Evolutionary conservation across 306 rosid species (phyloP), one percentile per base, ranked within the genome.

Genomic region (Quercus ilex): DNA sequence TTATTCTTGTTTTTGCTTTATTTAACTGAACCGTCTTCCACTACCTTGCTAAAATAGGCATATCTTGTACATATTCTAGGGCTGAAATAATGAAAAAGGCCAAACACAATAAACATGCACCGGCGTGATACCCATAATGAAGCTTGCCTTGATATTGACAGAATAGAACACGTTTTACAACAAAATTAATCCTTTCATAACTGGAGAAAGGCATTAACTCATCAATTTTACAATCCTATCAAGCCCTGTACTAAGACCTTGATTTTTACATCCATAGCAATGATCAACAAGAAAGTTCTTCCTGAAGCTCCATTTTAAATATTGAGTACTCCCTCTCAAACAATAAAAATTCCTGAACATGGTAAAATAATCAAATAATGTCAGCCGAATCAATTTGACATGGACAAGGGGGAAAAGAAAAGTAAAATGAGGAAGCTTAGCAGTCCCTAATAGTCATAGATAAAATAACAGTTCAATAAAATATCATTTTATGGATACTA

Each of bases 281-380:
- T 30, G 12, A 71, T 82, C 84, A 86, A 38, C 77, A 64, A 33
- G 38, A 69, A 20, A 56, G 57, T 74, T 83, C 87, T 78, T 81
- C 87, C 55, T 88, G 77, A 78, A 81, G 85, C 87, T 88, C 93
- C 94, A 91, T 84, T 79, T 89, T 86, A 89, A 71, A 83, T 80
- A 92, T 89, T 68, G 94, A 79, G 89, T 82, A 91, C 76, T 92
- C 97, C 87, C 97, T 87, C 88, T 88, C 94, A 23, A 86, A 83
- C 85, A 92, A 87, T 25, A 92, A 84, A 83, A 92, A 88, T 81
- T 92, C 97, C 97, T 92, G 65, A 70, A 83, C 5, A 67, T 38
- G 46, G 74, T 56, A 74, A 38, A 60, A 13, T 18, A 55, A 78
- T 35, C 58, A 72, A n/a, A 58, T 75, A 25, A 69, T 30, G 70